Base-by-base conservation (phyloP, 345 rosid genomes). In the Adansonia digitata region DNA sequence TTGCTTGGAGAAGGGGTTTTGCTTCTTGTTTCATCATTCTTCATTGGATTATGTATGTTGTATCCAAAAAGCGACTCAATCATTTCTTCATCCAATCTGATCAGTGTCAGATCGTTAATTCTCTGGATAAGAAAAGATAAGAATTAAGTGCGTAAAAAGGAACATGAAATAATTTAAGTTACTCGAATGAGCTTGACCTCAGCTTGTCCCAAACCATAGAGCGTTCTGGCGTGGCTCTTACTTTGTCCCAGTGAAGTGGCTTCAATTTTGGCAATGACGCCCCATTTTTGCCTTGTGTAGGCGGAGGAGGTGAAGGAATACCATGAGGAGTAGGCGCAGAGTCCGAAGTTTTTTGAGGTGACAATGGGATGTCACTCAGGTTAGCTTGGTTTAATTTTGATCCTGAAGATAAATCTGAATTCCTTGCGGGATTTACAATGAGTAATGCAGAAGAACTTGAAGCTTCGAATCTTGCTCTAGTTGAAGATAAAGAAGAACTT, bases 241-340 rank as follows among this genome's bases (percentile, higher is more conserved):
- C 99, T 86, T 93, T 95, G 89, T 95, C 98, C 99, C 99, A 95
- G 2, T 95, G 99, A 74, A 95, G 98, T 6, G 99, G 98, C 85
- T 95, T 95, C 81, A 95, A 69, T 82, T 95, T 95, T 66, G 99
- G 89, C 45, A 95, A 74, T 60, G 93, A 88, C 31, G 82, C 71
- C 84, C 98, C 97, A 61, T 90, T 92, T 86, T 90, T 93, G 5
- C 96, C 93, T 49, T 75, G 20, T 53, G 57, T 11, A 52, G 85
- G 78, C n/a, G 24, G 37, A 72, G 94, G 85, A 2, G 91, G 90
- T n/a, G 88, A 86, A 2, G 94, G 97, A 56, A 88, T 77, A 24
- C 71, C 60, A 37, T 79, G 49, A 11, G 62, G 78, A 56, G 78
- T 61, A 22, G 42, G 68, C 40, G 65, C 18, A 26, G 84, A 49